Base-by-base conservation (phyloP, 176 grass and related monocot genomes). In the Eragrostis curvula region DNA sequence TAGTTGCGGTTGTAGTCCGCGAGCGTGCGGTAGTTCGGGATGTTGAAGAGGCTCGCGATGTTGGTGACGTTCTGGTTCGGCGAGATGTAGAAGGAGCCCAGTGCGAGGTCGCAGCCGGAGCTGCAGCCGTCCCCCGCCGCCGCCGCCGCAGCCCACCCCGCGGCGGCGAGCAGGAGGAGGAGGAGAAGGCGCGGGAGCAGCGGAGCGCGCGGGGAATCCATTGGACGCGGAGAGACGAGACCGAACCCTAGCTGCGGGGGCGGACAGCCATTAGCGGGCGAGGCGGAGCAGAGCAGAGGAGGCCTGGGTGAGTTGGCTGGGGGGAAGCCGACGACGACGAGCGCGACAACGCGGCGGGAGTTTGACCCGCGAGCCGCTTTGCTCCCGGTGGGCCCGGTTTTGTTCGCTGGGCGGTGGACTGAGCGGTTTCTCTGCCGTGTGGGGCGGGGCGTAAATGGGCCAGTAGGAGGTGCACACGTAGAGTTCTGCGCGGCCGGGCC, bases 1-100 rank as follows among this genome's bases (percentile, higher is more conserved):
- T 48, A 8, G 3, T 0, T 1, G 1, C 27, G 87, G 50, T 99
- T 99, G 93, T 90, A 99, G 10, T 0, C 21, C 28, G 0, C 15
- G 28, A 87, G 56, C 14, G 3, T 0, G 20, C 2, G 49, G 70
- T 76, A 74, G 73, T 90, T 18, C 15, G 0, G 0, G 73, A 79
- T 30, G 11, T 1, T 8, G 83, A 94, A 97, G 42, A 94, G 90
- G 0, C 0, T 0, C 0, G 78, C 47, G 83, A 99, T 90, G 77
- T 85, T 80, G 76, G 80, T 85, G 8, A 93, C 9, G 81, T 86
- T 98, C 71, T 82, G 32, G 15, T 70, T 8, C 36, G 2, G 2
- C 20, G 4, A 1, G 60, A 96, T 7, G 82, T 51, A 85, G 89
- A 88, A 95, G 60, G 95, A 87, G 9, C 40, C 95, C 0, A 94